These are phyloP conservation scores for Heliamphora pulchella DNA, from an alignment of 179 eudicot species.

Conservation along the genomic window DNA sequence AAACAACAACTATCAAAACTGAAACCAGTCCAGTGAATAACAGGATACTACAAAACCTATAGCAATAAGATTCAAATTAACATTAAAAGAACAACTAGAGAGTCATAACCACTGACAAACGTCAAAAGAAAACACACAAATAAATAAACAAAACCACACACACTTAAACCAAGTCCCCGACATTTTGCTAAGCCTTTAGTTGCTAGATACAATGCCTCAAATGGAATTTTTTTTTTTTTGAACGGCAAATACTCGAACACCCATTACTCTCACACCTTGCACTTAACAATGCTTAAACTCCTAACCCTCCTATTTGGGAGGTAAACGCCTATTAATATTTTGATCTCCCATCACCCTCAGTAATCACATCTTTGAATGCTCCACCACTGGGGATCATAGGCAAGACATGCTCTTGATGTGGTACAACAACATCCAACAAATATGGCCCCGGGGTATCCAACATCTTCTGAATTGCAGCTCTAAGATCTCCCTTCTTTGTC, in stretches of 20 bases:
- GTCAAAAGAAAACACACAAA: background rate
- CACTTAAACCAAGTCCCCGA: background rate
- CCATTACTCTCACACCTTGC: too few species aligned
- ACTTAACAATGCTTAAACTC: too few species aligned
- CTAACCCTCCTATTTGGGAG: too few species aligned
- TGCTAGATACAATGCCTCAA: background rate
- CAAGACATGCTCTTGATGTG: slow-evolving; percentile 91
- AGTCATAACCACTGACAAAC: background rate
- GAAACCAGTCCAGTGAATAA: background rate
- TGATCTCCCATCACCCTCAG: slow-evolving; percentile 75
- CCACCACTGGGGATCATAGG: slow-evolving; percentile 98
- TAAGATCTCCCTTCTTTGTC: slow-evolving; percentile 45
- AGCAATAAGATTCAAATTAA: background rate
- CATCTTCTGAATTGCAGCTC: slow-evolving; percentile 84
- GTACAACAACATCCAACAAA: slow-evolving; percentile 76
- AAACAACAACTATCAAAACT: background rate
- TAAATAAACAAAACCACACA: too few species aligned
- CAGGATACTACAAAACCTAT: background rate
- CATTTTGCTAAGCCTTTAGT: slow-evolving; percentile 1
- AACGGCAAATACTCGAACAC: too few species aligned
- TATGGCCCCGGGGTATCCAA: slow-evolving; percentile 92
- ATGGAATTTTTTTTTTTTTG: background rate
- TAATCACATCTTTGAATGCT: slow-evolving; percentile 66
- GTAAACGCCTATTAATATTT: slow-evolving; percentile 18
- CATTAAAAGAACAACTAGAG: background rate